Base-by-base conservation (phyloP, 78 protist species). In the Dictyostelium firmibasis region DNA sequence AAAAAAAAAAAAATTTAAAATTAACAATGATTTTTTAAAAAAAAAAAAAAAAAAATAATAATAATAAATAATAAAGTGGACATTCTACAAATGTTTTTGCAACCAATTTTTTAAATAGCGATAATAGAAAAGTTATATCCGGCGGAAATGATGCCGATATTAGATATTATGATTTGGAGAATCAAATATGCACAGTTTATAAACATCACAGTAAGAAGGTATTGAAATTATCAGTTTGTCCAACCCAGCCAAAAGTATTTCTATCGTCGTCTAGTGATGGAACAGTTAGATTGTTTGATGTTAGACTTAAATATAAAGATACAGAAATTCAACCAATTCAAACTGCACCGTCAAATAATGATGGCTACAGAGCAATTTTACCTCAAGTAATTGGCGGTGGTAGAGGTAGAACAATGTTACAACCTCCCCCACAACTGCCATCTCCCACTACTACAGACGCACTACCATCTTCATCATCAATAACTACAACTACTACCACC, bases 111-210 rank as follows among this genome's bases (percentile, higher is more conserved):
- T 27, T 95, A 53, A 94, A 91, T 8, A 89, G 41, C 6, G 33
- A 27, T 23, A 75, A 94, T 77, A 91, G 92, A 29, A 92, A 91
- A 25, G 14, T 91, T 23, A 78, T 91, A 33, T 87, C 95, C 0
- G 94, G 92, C 20, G 97, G 97, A 7, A 95, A 95, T 74, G 97
- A 95, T 43, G 41, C 97, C 10, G 97, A 95, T 83, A 75, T 95
- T 36, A 67, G 93, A 47, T 91, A 57, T 75, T 79, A 50, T 38
- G 95, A 95, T 75, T 7, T 67, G 8, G 78, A 43, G 6, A 31
- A 67, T 27, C 41, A 79, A 38, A 83, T 14, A 5, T 95, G 94
- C 25, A 88, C 94, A 16, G 95, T 95, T 33, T 95, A 69, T 31
- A 35, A 85, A n/a, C 92, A 83, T 25, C 97, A 95, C n/a, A 36